Base-by-base conservation (phyloP, 2,329 filamentous ascomycete genomes). In the Lanzia echinophila region DNA sequence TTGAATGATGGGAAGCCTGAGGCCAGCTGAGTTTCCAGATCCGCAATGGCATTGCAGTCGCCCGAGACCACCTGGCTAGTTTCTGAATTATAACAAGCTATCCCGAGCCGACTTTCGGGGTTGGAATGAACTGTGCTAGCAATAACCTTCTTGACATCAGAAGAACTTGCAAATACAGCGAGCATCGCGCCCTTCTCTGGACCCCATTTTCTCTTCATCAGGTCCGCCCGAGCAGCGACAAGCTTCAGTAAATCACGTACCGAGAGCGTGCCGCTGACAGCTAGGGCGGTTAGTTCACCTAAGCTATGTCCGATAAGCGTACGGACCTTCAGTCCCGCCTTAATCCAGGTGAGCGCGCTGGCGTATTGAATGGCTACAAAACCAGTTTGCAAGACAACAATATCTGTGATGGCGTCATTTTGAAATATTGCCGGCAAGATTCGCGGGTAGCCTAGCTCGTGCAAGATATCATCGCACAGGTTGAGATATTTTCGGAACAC, bases 241-340 rank as follows among this genome's bases (percentile, higher is more conserved):
- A 70, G 39, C 19, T 70, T 31, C 17, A 48, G 11, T 17, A 17
- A n/a, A 19, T 48, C 33, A 4, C 17, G 28, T 19, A 48, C 17
- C 7, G 46, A 38, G 6, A 48, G 46, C 13, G 19, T 24, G 17
- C 33, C 33, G 11, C 69, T 64, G 0, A 72, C 59, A 15, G 60
- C 61, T 8, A 73, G 54, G 1, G 70, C 71, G 0, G 70, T 69
- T 1, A 73, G 55, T 48, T 74, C 63, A 2, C 72, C 72, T 38
- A 74, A 66, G 50, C 69, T 72, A 52, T 74, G 72, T 0, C 72
- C 72, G 12, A 62, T 50, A 11, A 62, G n/a, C 11, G 57, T 48
- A 22, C 12, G 43, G 17, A 53, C 36, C 13, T 53, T 24, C 11
- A 61, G 12, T 3, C 56, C 59, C 7, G 22, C 54, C 39, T 60